phyloP scores from a whole-genome alignment of 768 basidiomycete genomes.

The Mycena rosella region DNA sequence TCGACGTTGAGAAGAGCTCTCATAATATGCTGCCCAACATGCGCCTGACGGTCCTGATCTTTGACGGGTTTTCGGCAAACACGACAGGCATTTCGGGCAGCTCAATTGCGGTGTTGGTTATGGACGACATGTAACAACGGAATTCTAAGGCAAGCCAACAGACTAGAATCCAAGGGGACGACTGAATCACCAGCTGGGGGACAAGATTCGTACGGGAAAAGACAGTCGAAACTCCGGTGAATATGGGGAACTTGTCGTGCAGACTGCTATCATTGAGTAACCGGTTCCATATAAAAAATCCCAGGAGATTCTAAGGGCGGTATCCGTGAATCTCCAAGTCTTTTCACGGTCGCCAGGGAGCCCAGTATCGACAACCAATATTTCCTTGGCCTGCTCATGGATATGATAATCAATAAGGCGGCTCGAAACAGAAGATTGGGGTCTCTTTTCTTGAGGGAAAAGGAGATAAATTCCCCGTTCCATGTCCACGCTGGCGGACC shows the following conservation, averaged over 20 bases:
- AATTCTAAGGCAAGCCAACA: neutral
- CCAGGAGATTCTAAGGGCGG: neutral
- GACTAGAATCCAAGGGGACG: neutral
- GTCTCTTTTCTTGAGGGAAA: neutral
- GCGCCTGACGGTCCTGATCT: neutral
- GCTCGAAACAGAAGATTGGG: slow-evolving; percentile 8
- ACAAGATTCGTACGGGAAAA: slow-evolving; percentile 4
- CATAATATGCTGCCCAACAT: slow-evolving; percentile 6
- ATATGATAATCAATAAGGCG: neutral
- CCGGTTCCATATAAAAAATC: neutral
- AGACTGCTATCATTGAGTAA: neutral
- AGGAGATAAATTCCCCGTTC: too few relatives aligned
- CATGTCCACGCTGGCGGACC: too few relatives aligned
- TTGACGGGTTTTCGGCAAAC: slow-evolving; percentile 1
- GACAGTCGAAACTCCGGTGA: slow-evolving; percentile 1
- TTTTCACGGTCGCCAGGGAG: neutral
- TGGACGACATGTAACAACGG: neutral
- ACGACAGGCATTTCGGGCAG: neutral
- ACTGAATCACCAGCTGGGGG: neutral
- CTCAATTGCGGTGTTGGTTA: slow-evolving; percentile 8
- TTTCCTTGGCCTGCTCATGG: neutral
- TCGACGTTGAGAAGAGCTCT: neutral
- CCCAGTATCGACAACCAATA: neutral
- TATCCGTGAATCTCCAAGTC: slow-evolving; percentile 4
- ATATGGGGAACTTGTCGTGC: slow-evolving; percentile 13